These are phyloP conservation scores for Phytophthora cactorum DNA, from an alignment of 352 stramenopile species.

Conservation along the genomic window DNA sequence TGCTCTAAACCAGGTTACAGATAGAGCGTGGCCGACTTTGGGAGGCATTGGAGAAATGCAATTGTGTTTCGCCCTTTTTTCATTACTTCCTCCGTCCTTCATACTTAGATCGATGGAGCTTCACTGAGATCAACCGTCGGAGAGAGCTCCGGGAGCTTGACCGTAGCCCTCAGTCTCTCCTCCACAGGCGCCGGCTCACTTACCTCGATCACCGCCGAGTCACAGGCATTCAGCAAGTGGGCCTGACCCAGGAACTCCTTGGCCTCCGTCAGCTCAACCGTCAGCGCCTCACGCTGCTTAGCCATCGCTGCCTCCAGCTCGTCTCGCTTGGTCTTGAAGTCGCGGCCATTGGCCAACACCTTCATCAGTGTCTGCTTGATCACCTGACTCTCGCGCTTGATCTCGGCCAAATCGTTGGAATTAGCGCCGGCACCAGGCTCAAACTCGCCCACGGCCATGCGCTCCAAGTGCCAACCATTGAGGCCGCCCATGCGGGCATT, in stretches of 20 bases:
- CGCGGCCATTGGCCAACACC: constrained; percentile 61
- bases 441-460: constrained; percentile 83
- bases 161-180: constrained; percentile 63
- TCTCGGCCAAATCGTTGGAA: constrained; percentile 53
- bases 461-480: constrained; percentile 81
- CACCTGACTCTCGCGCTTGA: constrained; percentile 62
- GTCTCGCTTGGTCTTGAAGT: constrained; percentile 61
- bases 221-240: constrained; percentile 49
- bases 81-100: constrained; percentile 1
- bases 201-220: constrained; percentile 48
- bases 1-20: constrained; percentile 25
- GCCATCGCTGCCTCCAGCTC: constrained; percentile 67
- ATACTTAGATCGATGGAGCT: constrained; percentile 53
- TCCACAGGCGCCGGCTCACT: constrained; percentile 68
- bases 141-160: constrained; percentile 53
- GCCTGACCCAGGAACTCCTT: constrained; percentile 82
- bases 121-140: constrained; percentile 58
- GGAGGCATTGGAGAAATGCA: constrained; percentile 20
- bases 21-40: constrained; percentile 27
- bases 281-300: constrained; percentile 74
- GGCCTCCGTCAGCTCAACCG: constrained; percentile 62
- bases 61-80: constrained; percentile 17
- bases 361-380: constrained; percentile 67
- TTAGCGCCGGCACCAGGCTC: constrained; percentile 38
- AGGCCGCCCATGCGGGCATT: constrained; percentile 64